A percentile compares a stretch with the other conserved stretches of the same genome.
Evolutionary conservation across 2,329 filamentous ascomycete species (phyloP).

Genomic region (Exophiala aquamarina): DNA sequence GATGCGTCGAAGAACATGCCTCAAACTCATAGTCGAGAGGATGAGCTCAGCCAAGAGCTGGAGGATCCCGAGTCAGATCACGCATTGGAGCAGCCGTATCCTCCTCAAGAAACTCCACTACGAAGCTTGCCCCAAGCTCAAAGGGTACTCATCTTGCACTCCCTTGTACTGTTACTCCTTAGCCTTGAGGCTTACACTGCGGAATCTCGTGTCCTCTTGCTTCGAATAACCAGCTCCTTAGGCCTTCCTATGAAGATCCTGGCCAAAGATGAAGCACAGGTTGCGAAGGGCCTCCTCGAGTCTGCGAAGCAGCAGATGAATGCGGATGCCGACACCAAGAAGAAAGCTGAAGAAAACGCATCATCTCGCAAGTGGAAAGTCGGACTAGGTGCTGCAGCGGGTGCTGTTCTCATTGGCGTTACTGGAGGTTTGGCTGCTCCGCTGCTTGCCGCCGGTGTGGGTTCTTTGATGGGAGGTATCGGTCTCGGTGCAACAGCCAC

Average conservation of each 20-base stretch:
- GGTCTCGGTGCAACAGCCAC: constrained; percentile 54
- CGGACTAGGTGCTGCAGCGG: constrained; percentile 75
- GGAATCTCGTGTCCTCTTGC: constrained; percentile 67
- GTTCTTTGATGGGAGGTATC: constrained; percentile 67
- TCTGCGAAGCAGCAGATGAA: constrained; percentile 62
- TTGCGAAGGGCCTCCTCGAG: constrained; percentile 69
- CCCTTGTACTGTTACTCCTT: constrained; percentile 63
- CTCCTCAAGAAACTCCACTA: neutral
- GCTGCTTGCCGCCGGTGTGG: constrained; percentile 70
- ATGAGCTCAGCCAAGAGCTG: neutral
- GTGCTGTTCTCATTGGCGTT: constrained; percentile 73
- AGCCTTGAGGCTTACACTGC: constrained; percentile 71
- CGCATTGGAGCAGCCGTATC: neutral
- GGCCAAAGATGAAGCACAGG: constrained; percentile 65
- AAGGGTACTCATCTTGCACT: constrained; percentile 1
- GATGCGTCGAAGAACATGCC: neutral
- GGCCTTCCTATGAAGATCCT: constrained; percentile 61
- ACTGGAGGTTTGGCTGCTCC: constrained; percentile 73
- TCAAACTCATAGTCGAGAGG: neutral
- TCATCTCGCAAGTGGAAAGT: constrained; percentile 67
- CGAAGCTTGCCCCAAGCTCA: neutral
- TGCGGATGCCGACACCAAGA: constrained; percentile 61
- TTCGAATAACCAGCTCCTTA: constrained; percentile 66
- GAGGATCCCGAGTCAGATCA: neutral
- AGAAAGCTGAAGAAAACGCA: constrained; percentile 49